Base-by-base conservation (phyloP, 1,284 basidiomycete genomes). In the Pseudozyma hubeiensis region DNA sequence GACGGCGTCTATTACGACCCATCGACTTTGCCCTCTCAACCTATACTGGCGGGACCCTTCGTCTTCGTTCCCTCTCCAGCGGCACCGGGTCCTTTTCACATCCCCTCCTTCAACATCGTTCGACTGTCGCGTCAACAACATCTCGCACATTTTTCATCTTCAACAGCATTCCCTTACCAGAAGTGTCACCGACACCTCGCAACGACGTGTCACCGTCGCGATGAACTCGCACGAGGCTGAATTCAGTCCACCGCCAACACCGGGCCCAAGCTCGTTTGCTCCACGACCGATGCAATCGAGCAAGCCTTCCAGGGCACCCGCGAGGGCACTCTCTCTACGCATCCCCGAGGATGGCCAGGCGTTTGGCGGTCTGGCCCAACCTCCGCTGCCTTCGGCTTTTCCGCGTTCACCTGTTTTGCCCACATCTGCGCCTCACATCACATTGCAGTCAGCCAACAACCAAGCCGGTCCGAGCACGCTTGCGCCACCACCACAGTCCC, bases 251-350 rank as follows among this genome's bases (percentile, higher is more conserved):
- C 71, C 71, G 9, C 66, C 65, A 5, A 68, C 71, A 11, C 66
- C 71, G 10, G 66, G 71, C 9, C 71, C 71, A 1, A 74, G 65
- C 61, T 64, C 70, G 17, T 68, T 73, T 44, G 63, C 68, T 16
- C 63, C 68, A 14, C 54, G 37, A 31, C 33, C 52, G 3, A 29
- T 57, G 46, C 59, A 54, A 33, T 24, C 54, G 4, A 9, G 51
- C 43, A 51, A 45, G 10, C 37, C 48, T 33, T 34, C 43, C 7
- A 60, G 53, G 16, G 31, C 50, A 34, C 60, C 66, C 7, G 50
- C 49, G 17, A 58, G 59, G 5, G 58, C 60, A 30, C 64, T 73
- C 17, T 73, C 70, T 34, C 61, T 75, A 10, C 53, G 55, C 45
- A 75, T 75, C 13, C 72, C 72, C 10, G 52, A 65, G 17, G 62